Base-by-base conservation (phyloP, 2,329 filamentous ascomycete genomes). In the Alternaria gaisen region DNA sequence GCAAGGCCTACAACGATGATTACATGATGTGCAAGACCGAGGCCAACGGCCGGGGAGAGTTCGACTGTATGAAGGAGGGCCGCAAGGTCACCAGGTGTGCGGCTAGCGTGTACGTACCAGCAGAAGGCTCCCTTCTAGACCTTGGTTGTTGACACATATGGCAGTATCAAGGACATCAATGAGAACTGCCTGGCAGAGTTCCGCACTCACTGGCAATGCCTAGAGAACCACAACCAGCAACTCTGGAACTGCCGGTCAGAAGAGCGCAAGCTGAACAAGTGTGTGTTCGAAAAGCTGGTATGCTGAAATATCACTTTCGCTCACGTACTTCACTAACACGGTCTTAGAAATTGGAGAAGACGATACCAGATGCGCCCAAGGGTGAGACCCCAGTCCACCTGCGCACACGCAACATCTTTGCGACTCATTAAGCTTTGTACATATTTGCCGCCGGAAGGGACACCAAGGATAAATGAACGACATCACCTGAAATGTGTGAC, bases 21-120 rank as follows among this genome's bases (percentile, higher is more conserved):
- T 99, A 91, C 84, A 99, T 99, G 94, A 92, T 97, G 85, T 99
- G 95, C 91, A 99, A 99, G 90, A 92, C 88, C 71, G 93, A 97
- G 83, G 90, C 93, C 74, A 90, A 92, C 65, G 95, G 95, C 74
- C 89, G 88, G 81, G 95, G 93, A 80, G 95, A 99, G 85, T 81
- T 96, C 66, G 92, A 97, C 71, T 99, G 95, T 83, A 83, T 99
- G 87, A 94, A 92, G 86, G 95, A 99, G 84, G 95, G 95, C 58
- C 88, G 95, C 80, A 92, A 95, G 81, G 95, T 99, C 64, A 99
- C 95, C 72, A 88, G 95, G 83, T 99, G 95, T 85, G 95, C 95
- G 61, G 90, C 91, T 72, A 97, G 93, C 82, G 95, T 99, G 92
- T 97, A 90, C 48, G 72, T 40, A 62, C 42, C 60, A 41, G 43